Percentiles rank a stretch among this genome's conserved stretches.
Conservation (phyloP, 1,284 basidiomycete species). For the Leccinum ambiguum region DNA sequence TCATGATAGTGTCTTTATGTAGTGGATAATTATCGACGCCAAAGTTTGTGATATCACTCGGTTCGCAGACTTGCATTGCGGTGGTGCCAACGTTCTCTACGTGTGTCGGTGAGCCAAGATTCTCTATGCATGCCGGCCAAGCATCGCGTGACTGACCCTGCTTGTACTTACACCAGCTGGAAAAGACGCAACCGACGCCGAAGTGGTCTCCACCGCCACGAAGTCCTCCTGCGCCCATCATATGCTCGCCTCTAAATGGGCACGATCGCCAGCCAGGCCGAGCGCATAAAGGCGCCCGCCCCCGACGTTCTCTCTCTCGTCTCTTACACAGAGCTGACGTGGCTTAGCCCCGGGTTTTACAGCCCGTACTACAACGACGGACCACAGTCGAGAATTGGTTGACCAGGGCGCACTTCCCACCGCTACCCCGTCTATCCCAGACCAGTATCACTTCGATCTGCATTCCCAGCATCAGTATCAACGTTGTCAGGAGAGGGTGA, state of each 20-base stretch:
- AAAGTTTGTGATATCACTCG: slow-evolving; percentile 66
- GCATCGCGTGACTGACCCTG: neutral
- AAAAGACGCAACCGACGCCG: slow-evolving; percentile 80
- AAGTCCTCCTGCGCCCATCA: slow-evolving; percentile 81
- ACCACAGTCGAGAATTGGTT: neutral
- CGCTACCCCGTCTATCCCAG: neutral
- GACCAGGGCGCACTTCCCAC: neutral
- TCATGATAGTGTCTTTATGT: slow-evolving; percentile 4
- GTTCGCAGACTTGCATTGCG: slow-evolving; percentile 69
- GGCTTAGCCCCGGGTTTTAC: slow-evolving; percentile 79
- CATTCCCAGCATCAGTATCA: neutral
- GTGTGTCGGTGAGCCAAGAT: slow-evolving; percentile 38
- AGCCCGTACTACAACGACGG: slow-evolving; percentile 84
- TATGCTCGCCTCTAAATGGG: slow-evolving; percentile 83
- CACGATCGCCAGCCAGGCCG: slow-evolving; percentile 65
- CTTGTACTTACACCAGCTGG: slow-evolving; percentile 42
- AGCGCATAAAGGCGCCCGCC: slow-evolving; percentile 56
- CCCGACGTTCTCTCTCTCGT: slow-evolving; percentile 74
- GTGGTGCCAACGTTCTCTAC: slow-evolving; percentile 58
- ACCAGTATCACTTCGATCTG: neutral
- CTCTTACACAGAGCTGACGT: slow-evolving; percentile 90
- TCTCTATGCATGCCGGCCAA: neutral
- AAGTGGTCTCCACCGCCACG: slow-evolving; percentile 80
- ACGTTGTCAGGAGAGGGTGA: neutral
- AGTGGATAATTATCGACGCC: slow-evolving; percentile 69